phyloP scores from a whole-genome alignment of 352 stramenopile genomes.

The Phytophthora parvispora region DNA sequence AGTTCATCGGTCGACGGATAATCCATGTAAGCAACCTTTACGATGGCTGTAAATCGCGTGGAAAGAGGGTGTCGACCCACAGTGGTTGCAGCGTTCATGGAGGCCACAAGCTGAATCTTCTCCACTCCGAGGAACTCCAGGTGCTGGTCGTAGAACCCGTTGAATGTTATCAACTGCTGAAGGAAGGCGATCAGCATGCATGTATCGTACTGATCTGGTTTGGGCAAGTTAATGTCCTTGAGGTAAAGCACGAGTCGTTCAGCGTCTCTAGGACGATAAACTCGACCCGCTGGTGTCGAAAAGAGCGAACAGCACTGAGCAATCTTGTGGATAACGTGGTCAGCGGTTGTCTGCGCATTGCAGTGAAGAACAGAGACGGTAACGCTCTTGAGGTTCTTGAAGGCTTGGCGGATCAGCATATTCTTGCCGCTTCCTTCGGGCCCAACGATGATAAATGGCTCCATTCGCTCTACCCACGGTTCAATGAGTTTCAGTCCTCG shows the following conservation, averaged over 20 bases:
- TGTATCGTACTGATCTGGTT: constrained; percentile 96
- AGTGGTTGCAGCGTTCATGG: constrained; percentile 95
- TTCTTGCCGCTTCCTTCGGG: constrained; percentile 96
- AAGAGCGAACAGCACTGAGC: constrained; percentile 95
- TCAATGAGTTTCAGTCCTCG: constrained; percentile 90
- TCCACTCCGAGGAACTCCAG: constrained; percentile 96
- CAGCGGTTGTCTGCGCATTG: constrained; percentile 95
- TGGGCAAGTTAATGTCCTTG: constrained; percentile 97
- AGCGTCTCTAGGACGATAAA: constrained; percentile 94
- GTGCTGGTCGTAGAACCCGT: constrained; percentile 97
- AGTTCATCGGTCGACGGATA: constrained; percentile 94
- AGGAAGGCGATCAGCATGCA: constrained; percentile 98
- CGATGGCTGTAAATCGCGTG: constrained; percentile 95
- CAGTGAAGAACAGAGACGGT: constrained; percentile 93
- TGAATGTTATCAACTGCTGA: constrained; percentile 96
- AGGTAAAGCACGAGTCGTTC: constrained; percentile 96
- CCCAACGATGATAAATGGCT: constrained; percentile 97
- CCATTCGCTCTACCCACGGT: constrained; percentile 93
- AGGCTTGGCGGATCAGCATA: constrained; percentile 95
- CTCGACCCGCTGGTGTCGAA: constrained; percentile 90
- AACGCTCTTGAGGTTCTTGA: constrained; percentile 79
- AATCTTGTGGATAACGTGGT: constrained; percentile 97
- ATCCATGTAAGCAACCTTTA: constrained; percentile 95
- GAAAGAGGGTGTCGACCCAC: constrained; percentile 93
- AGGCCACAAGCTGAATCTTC: constrained; percentile 95